These are phyloP conservation scores for Aspergillus pseudotamarii DNA, from an alignment of 2,329 filamentous ascomycete species.

Conservation along the genomic window DNA sequence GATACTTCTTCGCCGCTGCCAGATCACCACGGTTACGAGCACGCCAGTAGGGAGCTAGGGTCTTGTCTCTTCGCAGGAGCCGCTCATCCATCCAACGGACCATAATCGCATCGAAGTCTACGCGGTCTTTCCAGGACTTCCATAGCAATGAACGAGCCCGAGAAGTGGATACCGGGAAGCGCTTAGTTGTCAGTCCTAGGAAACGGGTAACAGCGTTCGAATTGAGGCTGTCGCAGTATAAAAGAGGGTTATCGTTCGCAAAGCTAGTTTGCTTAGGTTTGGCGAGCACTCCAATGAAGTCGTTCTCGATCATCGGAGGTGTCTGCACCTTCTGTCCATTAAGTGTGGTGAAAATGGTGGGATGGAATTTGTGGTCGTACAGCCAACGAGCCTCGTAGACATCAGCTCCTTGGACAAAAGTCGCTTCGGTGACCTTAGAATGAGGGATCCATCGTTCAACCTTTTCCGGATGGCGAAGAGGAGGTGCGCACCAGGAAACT, in stretches of 20 bases:
- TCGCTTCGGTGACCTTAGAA: constrained; percentile 57
- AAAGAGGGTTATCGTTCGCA: constrained; percentile 55
- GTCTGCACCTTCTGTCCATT: constrained; percentile 56
- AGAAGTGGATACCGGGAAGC: constrained; percentile 50
- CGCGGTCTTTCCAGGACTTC: constrained; percentile 53
- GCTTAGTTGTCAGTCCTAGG: constrained; percentile 38
- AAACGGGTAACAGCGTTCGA: constrained; percentile 37
- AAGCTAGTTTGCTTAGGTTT: constrained; percentile 49
- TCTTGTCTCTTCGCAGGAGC: constrained; percentile 50
- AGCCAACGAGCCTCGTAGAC: constrained; percentile 56
- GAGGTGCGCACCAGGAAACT: constrained; percentile 58
- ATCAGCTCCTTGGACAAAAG: constrained; percentile 56
- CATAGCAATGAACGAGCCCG: constrained; percentile 54
- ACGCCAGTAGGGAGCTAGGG: constrained; percentile 51
- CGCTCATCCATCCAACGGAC: constrained; percentile 56
- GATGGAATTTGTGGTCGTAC: constrained; percentile 54
- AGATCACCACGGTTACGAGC: constrained; percentile 49
- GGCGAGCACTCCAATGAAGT: constrained; percentile 46
- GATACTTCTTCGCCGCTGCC: constrained; percentile 45
- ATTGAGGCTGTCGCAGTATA: constrained; percentile 47
- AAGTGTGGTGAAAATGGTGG: constrained; percentile 50
- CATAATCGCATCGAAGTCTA: constrained; percentile 52
- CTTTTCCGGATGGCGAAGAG: constrained; percentile 53
- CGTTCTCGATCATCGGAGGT: constrained; percentile 57
- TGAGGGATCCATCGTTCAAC: constrained; percentile 59